phyloP scores from a whole-genome alignment of 1,284 basidiomycete genomes.

The Pseudomicrostroma phylloplanum region DNA sequence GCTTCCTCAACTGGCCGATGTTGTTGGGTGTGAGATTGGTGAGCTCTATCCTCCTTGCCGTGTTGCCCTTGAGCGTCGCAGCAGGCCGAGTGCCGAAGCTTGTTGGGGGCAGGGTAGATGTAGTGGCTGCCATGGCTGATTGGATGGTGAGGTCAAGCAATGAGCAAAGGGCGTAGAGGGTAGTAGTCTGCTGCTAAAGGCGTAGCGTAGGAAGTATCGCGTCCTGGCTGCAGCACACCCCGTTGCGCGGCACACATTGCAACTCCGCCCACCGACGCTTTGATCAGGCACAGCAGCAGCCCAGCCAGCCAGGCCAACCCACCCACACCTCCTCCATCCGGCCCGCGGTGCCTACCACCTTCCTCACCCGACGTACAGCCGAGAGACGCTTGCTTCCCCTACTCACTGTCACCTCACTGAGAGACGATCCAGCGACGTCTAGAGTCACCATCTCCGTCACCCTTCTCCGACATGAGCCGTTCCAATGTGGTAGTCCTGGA shows the following conservation, averaged over 20 bases:
- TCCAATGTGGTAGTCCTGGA: conserved; percentile 57
- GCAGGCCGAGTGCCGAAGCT: neutral
- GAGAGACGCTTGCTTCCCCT: too few species aligned
- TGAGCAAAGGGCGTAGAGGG: neutral
- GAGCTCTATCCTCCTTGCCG: conserved; percentile 23
- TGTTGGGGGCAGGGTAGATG: neutral
- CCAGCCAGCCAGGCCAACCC: too few species aligned
- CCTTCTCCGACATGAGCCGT: conserved; percentile 38
- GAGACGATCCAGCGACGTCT: too few species aligned
- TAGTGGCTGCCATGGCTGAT: neutral
- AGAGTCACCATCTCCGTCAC: neutral
- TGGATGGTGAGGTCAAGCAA: too few species aligned
- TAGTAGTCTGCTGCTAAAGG: neutral
- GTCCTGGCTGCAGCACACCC: too few species aligned
- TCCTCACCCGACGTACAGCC: too few species aligned
- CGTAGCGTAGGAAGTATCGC: neutral
- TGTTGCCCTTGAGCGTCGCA: neutral
- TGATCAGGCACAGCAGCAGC: neutral
- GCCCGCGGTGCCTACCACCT: too few species aligned
- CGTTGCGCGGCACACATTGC: too few species aligned
- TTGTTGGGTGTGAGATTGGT: conserved; percentile 47
- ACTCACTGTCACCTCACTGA: too few species aligned
- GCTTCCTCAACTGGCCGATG: conserved; percentile 44
- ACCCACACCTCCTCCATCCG: too few species aligned
- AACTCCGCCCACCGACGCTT: neutral